Conservation (phyloP, 306 rosid genomes). For the Casuarina glauca region DNA sequence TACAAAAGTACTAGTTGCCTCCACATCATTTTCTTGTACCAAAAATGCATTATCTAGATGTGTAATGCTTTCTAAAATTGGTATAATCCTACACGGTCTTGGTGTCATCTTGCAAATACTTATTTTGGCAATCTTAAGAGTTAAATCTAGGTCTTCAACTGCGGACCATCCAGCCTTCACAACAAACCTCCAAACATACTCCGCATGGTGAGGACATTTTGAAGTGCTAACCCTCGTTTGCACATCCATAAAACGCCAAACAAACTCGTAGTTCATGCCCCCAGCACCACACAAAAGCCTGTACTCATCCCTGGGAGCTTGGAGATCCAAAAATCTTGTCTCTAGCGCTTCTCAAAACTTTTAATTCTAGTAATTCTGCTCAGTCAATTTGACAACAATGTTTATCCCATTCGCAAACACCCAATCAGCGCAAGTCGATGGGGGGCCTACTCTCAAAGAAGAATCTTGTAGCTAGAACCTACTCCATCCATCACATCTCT, state of each 20-base stretch:
- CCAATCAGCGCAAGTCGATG: slow-evolving; percentile 74
- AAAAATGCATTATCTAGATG: too few species aligned
- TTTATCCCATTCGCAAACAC: slow-evolving; percentile 84
- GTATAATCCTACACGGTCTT: too few species aligned
- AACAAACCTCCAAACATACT: slow-evolving; percentile 83
- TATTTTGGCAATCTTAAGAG: slow-evolving; percentile 71
- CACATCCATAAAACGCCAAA: slow-evolving; percentile 84
- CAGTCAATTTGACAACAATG: slow-evolving; percentile 71
- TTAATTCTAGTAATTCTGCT: slow-evolving; percentile 66
- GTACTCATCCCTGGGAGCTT: slow-evolving; percentile 87
- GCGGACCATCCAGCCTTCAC: slow-evolving; percentile 85
- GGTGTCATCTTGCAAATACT: slow-evolving; percentile 92
- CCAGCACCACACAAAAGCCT: slow-evolving; percentile 78
- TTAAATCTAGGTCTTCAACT: slow-evolving; percentile 71
- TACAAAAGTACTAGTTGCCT: too few species aligned
- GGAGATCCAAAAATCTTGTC: slow-evolving; percentile 89
- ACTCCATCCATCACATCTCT: slow-evolving; percentile 87
- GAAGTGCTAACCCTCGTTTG: slow-evolving; percentile 88
- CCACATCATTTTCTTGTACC: too few species aligned
- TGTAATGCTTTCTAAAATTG: too few species aligned
- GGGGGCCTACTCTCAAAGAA: slow-evolving; percentile 72
- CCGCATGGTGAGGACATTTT: slow-evolving; percentile 90
- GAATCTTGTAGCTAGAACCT: slow-evolving; percentile 63
- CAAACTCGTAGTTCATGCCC: slow-evolving; percentile 70
- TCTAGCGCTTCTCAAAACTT: slow-evolving; percentile 90